phyloP scores from a whole-genome alignment of 2,329 filamentous ascomycete genomes.

The Bisporella sp. region DNA sequence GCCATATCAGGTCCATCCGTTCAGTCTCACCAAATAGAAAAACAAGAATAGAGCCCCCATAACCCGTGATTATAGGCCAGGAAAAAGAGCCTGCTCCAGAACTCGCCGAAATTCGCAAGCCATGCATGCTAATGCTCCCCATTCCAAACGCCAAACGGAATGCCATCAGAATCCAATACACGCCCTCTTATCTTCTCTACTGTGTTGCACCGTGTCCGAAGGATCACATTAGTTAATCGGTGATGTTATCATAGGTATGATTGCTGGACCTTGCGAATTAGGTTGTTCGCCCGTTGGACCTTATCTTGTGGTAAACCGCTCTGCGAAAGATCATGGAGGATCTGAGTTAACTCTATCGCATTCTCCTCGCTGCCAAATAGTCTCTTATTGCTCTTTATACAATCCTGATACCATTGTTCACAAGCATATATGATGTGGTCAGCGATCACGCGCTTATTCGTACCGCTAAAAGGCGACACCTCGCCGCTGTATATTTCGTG shows the following conservation, averaged over 20 bases:
- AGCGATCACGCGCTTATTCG: constrained; percentile 48
- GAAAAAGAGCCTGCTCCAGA: no score
- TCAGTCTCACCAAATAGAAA: no score
- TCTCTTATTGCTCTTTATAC: constrained; percentile 43
- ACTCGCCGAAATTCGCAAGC: neutral
- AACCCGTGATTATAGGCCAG: no score
- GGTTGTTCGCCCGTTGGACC: neutral
- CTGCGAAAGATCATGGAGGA: neutral
- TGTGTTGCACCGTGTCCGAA: no score
- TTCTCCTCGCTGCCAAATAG: constrained; percentile 55
- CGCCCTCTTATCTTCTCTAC: neutral
- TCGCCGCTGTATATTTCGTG: constrained; percentile 63
- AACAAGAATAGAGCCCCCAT: no score
- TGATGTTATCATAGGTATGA: neutral
- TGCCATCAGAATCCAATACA: neutral
- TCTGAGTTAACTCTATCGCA: constrained; percentile 23
- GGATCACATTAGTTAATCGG: no score
- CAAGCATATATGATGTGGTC: constrained; percentile 56
- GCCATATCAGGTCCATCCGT: no score
- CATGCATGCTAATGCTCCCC: neutral
- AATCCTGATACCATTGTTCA: constrained; percentile 52
- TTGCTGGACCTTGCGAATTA: neutral
- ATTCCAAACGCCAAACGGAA: neutral
- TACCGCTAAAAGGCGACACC: constrained; percentile 55
- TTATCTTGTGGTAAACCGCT: neutral